Conservation (phyloP, 2,329 filamentous ascomycete species). For the Cryphonectria japonica region DNA sequence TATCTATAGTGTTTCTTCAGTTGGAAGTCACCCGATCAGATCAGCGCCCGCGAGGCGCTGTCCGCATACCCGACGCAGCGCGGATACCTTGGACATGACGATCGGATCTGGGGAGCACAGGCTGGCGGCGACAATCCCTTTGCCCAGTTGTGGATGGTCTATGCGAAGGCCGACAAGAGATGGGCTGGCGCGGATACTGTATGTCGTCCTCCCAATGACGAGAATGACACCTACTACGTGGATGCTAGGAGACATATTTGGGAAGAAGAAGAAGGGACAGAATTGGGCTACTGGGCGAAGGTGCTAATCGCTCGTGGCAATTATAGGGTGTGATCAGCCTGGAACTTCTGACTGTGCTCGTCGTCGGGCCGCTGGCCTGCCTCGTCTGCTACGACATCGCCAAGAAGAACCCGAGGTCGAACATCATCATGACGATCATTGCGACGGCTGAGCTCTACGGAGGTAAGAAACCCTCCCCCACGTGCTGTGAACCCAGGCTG, state of each 20-base stretch:
- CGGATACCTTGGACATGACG: conserved; percentile 55
- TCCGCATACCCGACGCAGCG: conserved; percentile 51
- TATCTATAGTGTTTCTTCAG: conserved; percentile 71
- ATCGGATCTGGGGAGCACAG: conserved; percentile 61
- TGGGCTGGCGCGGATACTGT: conserved; percentile 68
- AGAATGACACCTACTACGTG: neutral
- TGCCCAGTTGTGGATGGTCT: conserved; percentile 70
- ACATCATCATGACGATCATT: conserved; percentile 66
- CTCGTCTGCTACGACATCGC: conserved; percentile 65
- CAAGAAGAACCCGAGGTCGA: conserved; percentile 56
- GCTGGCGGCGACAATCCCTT: conserved; percentile 57
- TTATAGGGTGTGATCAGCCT: conserved; percentile 61
- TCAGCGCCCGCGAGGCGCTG: conserved; percentile 39
- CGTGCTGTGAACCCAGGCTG: neutral
- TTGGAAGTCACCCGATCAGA: conserved; percentile 43
- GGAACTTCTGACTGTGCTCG: conserved; percentile 67
- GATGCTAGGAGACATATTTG: neutral
- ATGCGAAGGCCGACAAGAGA: conserved; percentile 64
- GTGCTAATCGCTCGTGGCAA: conserved; percentile 7
- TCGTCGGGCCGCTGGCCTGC: conserved; percentile 62
- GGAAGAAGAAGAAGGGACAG: neutral
- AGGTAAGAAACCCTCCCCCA: conserved; percentile 41
- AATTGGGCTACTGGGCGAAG: neutral
- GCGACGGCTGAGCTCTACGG: conserved; percentile 71
- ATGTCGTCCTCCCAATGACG: conserved; percentile 30